These are phyloP conservation scores for Phoma sp. DNA, from an alignment of 2,329 filamentous ascomycete species.

Conservation along the genomic window DNA sequence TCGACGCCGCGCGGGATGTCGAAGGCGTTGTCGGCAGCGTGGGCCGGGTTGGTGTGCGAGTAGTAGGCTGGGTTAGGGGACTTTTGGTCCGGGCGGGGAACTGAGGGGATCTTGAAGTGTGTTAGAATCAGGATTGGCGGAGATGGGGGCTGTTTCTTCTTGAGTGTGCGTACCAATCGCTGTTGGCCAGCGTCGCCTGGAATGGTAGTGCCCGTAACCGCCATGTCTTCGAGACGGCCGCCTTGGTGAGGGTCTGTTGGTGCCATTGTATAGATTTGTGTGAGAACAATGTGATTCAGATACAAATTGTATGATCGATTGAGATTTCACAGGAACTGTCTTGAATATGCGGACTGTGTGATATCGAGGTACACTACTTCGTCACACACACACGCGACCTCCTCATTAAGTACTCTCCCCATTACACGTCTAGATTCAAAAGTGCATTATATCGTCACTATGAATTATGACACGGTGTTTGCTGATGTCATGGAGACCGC, in stretches of 20 bases:
- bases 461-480: background rate
- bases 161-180: slow-evolving; percentile 26
- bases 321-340: too few species aligned
- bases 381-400: slow-evolving; percentile 3
- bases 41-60: slow-evolving; percentile 47
- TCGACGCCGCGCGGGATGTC: slow-evolving; percentile 51
- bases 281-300: too few species aligned
- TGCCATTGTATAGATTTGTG: slow-evolving; percentile 14
- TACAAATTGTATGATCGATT: too few species aligned
- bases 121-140: background rate
- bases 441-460: background rate
- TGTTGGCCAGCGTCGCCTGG: slow-evolving; percentile 56
- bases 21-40: slow-evolving; percentile 56
- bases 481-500: slow-evolving; percentile 4
- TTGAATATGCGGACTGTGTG: background rate
- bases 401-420: slow-evolving; percentile 13
- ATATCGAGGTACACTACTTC: background rate
- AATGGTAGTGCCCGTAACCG: slow-evolving; percentile 43
- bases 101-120: slow-evolving; percentile 51
- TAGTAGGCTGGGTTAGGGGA: slow-evolving; percentile 34
- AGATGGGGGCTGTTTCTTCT: background rate
- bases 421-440: background rate
- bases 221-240: slow-evolving; percentile 47
- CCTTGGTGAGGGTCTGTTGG: slow-evolving; percentile 36
- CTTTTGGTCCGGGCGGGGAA: slow-evolving; percentile 55